phyloP scores from a whole-genome alignment of 75 land plant genomes.

The Cunninghamia lanceolata region DNA sequence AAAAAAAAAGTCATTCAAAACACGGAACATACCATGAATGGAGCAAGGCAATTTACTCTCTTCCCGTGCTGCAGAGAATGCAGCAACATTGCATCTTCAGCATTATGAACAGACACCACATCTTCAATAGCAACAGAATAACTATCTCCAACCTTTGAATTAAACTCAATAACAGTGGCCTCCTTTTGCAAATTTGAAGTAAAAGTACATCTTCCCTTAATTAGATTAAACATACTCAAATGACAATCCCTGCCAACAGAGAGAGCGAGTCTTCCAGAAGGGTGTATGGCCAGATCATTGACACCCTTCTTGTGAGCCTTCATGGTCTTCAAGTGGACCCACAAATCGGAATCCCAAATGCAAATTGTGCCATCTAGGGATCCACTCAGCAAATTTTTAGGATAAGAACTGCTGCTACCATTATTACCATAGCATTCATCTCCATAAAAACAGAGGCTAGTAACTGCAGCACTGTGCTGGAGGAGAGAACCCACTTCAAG shows the following conservation, averaged over 20 bases:
- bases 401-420: slow-evolving; percentile 32
- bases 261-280: slow-evolving; percentile 67
- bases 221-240: slow-evolving; percentile 72
- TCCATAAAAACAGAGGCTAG: slow-evolving; percentile 59
- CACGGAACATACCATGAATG: slow-evolving; percentile 33
- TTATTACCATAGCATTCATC: neutral
- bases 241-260: slow-evolving; percentile 62
- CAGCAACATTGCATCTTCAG: slow-evolving; percentile 69
- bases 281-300: slow-evolving; percentile 68
- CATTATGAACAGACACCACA: slow-evolving; percentile 57
- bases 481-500: slow-evolving; percentile 63
- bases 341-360: slow-evolving; percentile 79
- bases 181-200: slow-evolving; percentile 55
- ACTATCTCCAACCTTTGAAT: slow-evolving; percentile 39
- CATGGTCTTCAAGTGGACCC: slow-evolving; percentile 66
- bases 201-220: slow-evolving; percentile 81
- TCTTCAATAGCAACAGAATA: slow-evolving; percentile 67
- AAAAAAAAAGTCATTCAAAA: too few species aligned
- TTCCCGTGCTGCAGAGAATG: slow-evolving; percentile 52
- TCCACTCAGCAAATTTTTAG: slow-evolving; percentile 71
- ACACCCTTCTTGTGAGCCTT: slow-evolving; percentile 54
- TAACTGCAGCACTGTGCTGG: slow-evolving; percentile 51
- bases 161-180: slow-evolving; percentile 61
- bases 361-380: slow-evolving; percentile 72
- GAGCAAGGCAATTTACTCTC: slow-evolving; percentile 65